Evolutionary conservation across 1,284 basidiomycete genomes (phyloP).

Genomic region (Fistulina hepatica): DNA sequence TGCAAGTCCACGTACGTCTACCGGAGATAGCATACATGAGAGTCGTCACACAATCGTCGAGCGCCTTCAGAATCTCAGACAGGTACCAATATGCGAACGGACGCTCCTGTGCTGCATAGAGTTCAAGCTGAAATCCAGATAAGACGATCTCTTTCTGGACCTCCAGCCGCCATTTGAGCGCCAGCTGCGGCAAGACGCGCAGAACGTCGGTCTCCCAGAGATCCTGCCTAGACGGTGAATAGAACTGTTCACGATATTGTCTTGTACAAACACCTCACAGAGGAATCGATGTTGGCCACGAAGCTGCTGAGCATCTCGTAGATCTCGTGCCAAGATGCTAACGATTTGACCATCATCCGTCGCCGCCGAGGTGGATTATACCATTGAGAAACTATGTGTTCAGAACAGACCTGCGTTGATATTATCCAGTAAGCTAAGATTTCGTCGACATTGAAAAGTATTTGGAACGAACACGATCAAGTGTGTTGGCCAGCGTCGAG

Average conservation of each 20-base stretch:
- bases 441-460: neutral
- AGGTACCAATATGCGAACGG: constrained; percentile 69
- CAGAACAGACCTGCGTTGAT: constrained; percentile 38
- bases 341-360: constrained; percentile 48
- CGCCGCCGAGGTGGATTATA: constrained; percentile 58
- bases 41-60: constrained; percentile 42
- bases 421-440: neutral
- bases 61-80: constrained; percentile 40
- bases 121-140: constrained; percentile 66
- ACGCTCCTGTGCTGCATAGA: constrained; percentile 58
- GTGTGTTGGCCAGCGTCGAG: constrained; percentile 27
- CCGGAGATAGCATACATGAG: constrained; percentile 30
- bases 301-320: neutral
- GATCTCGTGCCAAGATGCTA: too few relatives aligned
- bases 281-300: constrained; percentile 45
- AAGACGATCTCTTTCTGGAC: constrained; percentile 58
- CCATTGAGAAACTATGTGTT: constrained; percentile 50
- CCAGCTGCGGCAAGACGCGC: constrained; percentile 29
- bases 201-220: neutral
- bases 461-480: neutral
- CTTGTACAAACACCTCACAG: constrained; percentile 31
- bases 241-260: neutral
- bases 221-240: neutral
- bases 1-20: constrained; percentile 28
- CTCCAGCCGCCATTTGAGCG: constrained; percentile 47